Percentiles rank a stretch among this genome's conserved stretches.
phyloP scores from a whole-genome alignment of 2,329 filamentous ascomycete genomes.

The Fusarium anguioides region DNA sequence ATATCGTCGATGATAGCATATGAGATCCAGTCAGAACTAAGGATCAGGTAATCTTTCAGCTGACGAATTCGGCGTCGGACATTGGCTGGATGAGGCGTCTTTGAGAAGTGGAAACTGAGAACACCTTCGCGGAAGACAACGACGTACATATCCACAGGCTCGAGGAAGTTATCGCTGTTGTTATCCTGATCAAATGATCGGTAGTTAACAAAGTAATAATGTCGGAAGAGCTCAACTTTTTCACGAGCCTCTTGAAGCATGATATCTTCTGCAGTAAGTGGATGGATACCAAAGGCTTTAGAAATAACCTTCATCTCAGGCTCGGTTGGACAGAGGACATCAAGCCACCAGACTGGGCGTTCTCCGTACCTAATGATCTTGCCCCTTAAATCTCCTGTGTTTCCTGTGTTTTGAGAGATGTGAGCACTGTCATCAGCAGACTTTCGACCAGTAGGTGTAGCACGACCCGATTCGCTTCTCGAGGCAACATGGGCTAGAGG shows the following conservation, averaged over 20 bases:
- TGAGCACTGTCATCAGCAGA: conserved; percentile 48
- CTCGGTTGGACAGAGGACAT: conserved; percentile 90
- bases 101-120: conserved; percentile 96
- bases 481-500: conserved; percentile 47
- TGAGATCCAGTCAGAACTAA: conserved; percentile 97
- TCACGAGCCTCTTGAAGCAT: conserved; percentile 97
- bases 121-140: conserved; percentile 97
- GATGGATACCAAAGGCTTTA: conserved; percentile 95
- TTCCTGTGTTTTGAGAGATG: conserved; percentile 26
- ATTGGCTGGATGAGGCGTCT: conserved; percentile 95
- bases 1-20: conserved; percentile 99
- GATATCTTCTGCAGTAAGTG: conserved; percentile 94
- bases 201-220: conserved; percentile 99
- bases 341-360: conserved; percentile 95
- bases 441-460: conserved; percentile 60
- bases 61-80: conserved; percentile 94
- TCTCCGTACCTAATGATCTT: conserved; percentile 75
- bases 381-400: conserved; percentile 39
- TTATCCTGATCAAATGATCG: conserved; percentile 96
- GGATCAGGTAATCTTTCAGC: conserved; percentile 89
- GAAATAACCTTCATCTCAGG: conserved; percentile 94
- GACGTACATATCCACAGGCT: conserved; percentile 97
- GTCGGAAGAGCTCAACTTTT: conserved; percentile 96
- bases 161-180: conserved; percentile 87
- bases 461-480: conserved; percentile 56